Evolutionary conservation across 2,329 filamentous ascomycete genomes (phyloP).

Genomic region (Sclerotinia glacialis): DNA sequence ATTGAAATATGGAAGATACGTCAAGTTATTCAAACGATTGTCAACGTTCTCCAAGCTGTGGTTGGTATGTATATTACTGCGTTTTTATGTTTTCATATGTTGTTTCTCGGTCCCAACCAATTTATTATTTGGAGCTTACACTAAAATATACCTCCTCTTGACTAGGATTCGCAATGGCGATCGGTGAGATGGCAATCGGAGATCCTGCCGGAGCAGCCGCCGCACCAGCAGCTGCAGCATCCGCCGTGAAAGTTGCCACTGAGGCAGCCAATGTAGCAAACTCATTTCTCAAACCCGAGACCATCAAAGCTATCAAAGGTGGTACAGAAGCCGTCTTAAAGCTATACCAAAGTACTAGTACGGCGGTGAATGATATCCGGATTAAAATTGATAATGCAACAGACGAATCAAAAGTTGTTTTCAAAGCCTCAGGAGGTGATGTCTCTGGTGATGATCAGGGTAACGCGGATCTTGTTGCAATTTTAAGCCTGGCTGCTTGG

Average conservation of each 20-base stretch:
- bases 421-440: neutral
- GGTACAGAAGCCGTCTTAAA: neutral
- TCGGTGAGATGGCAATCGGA: neutral
- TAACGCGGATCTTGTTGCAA: neutral
- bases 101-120: neutral
- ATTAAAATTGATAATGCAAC: neutral
- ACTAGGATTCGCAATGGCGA: slow-evolving; percentile 6
- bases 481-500: neutral
- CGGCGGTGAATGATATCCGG: neutral
- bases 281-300: neutral
- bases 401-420: neutral
- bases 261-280: neutral
- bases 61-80: neutral
- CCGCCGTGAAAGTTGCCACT: neutral
- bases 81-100: neutral
- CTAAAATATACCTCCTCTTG: neutral
- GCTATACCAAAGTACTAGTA: slow-evolving; percentile 5
- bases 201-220: slow-evolving; percentile 6
- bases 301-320: neutral
- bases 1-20: neutral
- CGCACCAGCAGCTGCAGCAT: neutral
- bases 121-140: neutral
- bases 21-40: neutral
- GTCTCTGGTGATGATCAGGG: neutral
- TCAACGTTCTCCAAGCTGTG: neutral